Evolutionary conservation across 495 filamentous ascomycete species (phyloP).

Genomic region (Penicillium cataractarum): DNA sequence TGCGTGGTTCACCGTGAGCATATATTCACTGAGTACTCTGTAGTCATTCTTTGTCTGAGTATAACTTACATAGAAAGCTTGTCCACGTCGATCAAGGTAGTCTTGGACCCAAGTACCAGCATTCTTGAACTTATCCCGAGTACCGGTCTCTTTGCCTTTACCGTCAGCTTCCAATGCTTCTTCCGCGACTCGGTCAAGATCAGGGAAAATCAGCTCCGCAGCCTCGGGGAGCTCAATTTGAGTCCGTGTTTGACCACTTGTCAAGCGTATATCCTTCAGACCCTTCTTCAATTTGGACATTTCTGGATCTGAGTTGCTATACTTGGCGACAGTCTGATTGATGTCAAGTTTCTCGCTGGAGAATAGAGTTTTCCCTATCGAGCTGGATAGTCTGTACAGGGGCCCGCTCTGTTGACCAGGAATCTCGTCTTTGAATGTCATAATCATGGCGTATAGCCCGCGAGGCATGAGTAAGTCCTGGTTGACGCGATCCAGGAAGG

Average conservation of each 20-base stretch:
- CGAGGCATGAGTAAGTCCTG: slow-evolving; percentile 58
- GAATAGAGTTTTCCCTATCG: slow-evolving; percentile 17
- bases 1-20: not conserved
- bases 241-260: slow-evolving; percentile 13
- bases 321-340: slow-evolving; percentile 9
- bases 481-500: slow-evolving; percentile 49
- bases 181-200: slow-evolving; percentile 14
- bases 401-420: slow-evolving; percentile 11
- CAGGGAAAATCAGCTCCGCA: slow-evolving; percentile 21
- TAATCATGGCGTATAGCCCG: slow-evolving; percentile 57
- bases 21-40: not conserved
- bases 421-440: slow-evolving; percentile 37
- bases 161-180: not conserved
- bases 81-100: slow-evolving; percentile 15
- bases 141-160: slow-evolving; percentile 7
- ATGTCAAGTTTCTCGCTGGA: slow-evolving; percentile 17
- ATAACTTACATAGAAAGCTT: slow-evolving; percentile 14
- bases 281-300: slow-evolving; percentile 9
- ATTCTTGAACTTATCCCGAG: slow-evolving; percentile 8
- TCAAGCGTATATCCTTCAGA: slow-evolving; percentile 12
- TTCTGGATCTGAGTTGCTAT: slow-evolving; percentile 15
- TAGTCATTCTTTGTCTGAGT: too few species aligned
- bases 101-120: slow-evolving; percentile 17
- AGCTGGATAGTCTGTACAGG: slow-evolving; percentile 4
- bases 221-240: slow-evolving; percentile 18